These are phyloP conservation scores for Wickerhamiella allomyrinae DNA, from an alignment of 805 yeast species.

Conservation along the genomic window DNA sequence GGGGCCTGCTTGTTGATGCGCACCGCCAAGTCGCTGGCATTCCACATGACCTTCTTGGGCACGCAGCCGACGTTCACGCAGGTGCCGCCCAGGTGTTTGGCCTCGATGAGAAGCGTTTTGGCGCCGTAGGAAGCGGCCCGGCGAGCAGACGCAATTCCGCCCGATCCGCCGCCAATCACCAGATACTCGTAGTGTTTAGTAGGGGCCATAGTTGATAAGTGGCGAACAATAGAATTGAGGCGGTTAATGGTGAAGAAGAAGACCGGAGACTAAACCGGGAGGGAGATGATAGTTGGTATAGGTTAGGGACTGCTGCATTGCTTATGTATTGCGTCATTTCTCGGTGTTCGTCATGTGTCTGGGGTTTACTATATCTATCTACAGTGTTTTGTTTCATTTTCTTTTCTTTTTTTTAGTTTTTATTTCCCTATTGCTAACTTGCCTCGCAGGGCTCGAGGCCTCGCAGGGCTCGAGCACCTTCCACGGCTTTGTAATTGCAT, in stretches of 20 bases:
- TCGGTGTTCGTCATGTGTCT: too few species aligned
- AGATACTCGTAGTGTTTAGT: slow-evolving; percentile 66
- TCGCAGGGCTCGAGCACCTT: too few species aligned
- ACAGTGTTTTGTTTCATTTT: too few species aligned
- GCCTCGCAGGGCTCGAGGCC: too few species aligned
- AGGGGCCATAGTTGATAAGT: slow-evolving; percentile 38
- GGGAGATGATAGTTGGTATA: too few species aligned
- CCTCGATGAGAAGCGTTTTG: slow-evolving; percentile 68
- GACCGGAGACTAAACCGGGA: too few species aligned
- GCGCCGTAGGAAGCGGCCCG: slow-evolving; percentile 90
- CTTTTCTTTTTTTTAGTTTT: too few species aligned
- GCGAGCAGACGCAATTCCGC: slow-evolving; percentile 97
- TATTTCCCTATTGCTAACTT: too few species aligned
- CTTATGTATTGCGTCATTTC: too few species aligned
- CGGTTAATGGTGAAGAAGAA: slow-evolving; percentile 1
- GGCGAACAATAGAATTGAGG: slow-evolving; percentile 1
- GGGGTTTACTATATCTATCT: too few species aligned
- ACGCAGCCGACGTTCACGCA: slow-evolving; percentile 99
- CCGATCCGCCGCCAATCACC: slow-evolving; percentile 98
- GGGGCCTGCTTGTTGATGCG: slow-evolving; percentile 51
- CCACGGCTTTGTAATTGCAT: too few species aligned
- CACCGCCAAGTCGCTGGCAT: slow-evolving; percentile 80
- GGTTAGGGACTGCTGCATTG: too few species aligned
- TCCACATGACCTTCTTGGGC: slow-evolving; percentile 98
- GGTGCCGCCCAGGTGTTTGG: slow-evolving; percentile 81